A percentile compares a stretch with the other conserved stretches of the same genome.
phyloP scores from a whole-genome alignment of 768 basidiomycete genomes.

The Hortiboletus campestris region DNA sequence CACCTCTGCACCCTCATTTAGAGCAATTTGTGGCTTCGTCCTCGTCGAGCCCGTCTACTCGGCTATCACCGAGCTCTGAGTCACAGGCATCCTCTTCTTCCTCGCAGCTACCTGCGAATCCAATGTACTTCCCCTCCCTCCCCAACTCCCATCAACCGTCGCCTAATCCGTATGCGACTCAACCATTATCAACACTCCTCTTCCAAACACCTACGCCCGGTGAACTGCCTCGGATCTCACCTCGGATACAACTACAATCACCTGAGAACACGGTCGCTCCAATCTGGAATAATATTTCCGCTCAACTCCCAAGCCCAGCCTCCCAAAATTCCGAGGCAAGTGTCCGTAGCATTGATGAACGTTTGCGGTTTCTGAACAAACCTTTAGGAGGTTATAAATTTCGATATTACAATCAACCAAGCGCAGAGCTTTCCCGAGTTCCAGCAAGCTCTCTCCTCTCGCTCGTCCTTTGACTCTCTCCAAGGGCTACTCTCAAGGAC shows the following conservation, averaged over 20 bases:
- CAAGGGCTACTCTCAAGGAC: conserved; percentile 33
- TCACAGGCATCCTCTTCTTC: conserved; percentile 21
- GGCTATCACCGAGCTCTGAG: conserved; percentile 6
- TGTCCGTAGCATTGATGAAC: neutral
- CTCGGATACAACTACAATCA: conserved; percentile 2
- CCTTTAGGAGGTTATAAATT: conserved; percentile 9
- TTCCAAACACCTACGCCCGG: neutral
- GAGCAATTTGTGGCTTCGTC: conserved; percentile 12
- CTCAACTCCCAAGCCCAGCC: neutral
- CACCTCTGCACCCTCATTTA: conserved; percentile 6
- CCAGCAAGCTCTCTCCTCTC: neutral
- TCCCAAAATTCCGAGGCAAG: conserved; percentile 15
- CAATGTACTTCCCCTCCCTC: neutral
- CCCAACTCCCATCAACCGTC: conserved; percentile 14
- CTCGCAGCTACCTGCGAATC: conserved; percentile 6
- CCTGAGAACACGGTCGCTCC: neutral
- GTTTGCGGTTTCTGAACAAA: neutral
- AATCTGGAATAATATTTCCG: conserved; percentile 11
- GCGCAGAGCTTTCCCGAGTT: conserved; percentile 2
- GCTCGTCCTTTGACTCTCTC: conserved; percentile 22
- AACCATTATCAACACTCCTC: conserved; percentile 4
- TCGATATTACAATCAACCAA: conserved; percentile 15
- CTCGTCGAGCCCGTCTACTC: conserved; percentile 13
- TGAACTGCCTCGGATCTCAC: neutral
- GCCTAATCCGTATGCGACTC: conserved; percentile 5